A percentile compares a stretch with the other conserved stretches of the same genome.
These are phyloP conservation scores for Sinapis alba DNA, from an alignment of 441 rosid genomes.

Conservation along the genomic window DNA sequence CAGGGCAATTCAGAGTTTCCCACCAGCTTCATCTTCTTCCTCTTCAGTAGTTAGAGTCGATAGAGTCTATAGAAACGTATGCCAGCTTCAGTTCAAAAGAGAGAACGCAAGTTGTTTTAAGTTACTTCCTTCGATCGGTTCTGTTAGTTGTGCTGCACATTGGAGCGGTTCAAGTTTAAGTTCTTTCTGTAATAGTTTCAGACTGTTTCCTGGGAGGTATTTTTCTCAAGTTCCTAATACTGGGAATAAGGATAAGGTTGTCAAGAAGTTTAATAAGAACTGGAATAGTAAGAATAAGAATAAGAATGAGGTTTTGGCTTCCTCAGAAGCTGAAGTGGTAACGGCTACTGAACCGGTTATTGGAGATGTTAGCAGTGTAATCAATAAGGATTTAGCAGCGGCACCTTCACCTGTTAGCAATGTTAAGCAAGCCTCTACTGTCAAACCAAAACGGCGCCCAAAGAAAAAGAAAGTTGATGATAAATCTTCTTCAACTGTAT, in stretches of 20 bases:
- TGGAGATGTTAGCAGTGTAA: slow-evolving; percentile 39
- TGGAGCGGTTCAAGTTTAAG: slow-evolving; percentile 29
- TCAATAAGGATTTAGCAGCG: slow-evolving; percentile 37
- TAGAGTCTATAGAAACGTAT: slow-evolving; percentile 35
- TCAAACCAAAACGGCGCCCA: slow-evolving; percentile 45
- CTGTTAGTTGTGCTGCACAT: slow-evolving; percentile 25
- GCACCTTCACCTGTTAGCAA: slow-evolving; percentile 32
- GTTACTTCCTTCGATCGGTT: slow-evolving; percentile 36
- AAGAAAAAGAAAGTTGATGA: slow-evolving; percentile 53
- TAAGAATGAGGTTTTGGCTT: slow-evolving; percentile 46
- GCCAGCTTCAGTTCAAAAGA: slow-evolving; percentile 43
- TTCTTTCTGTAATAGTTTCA: slow-evolving; percentile 33
- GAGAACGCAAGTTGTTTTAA: slow-evolving; percentile 30
- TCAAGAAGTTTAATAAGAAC: slow-evolving; percentile 39
- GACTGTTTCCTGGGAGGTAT: slow-evolving; percentile 39
- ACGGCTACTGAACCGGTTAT: slow-evolving; percentile 36
- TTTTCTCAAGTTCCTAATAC: slow-evolving; percentile 49
- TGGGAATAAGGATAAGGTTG: slow-evolving; percentile 29
- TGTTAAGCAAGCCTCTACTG: slow-evolving; percentile 40
- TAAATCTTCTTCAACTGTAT: slow-evolving; percentile 34
- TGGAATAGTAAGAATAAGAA: slow-evolving; percentile 50
- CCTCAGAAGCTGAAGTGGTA: slow-evolving; percentile 37
- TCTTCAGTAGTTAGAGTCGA: slow-evolving; percentile 36
- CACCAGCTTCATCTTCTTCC: slow-evolving; percentile 33
- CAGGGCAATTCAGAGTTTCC: slow-evolving; percentile 42